Conservation (phyloP, 495 filamentous ascomycete species). For the Eremomyces bilateralis region DNA sequence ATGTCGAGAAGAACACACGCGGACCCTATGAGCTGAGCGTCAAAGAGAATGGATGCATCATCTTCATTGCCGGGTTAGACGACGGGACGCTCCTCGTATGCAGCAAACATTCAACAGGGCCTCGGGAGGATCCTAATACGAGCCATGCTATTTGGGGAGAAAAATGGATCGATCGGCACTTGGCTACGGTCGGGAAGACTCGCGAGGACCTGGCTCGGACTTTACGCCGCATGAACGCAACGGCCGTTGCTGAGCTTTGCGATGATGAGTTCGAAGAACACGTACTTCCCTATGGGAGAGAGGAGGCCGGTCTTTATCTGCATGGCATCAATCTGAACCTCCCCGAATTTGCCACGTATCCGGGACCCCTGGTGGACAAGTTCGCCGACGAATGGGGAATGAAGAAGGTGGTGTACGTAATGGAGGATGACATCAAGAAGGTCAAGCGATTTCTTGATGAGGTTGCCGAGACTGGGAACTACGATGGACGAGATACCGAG, state of each 20-base stretch:
- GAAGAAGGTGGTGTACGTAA: conserved; percentile 60
- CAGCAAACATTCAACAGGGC: conserved; percentile 92
- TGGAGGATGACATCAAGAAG: conserved; percentile 47
- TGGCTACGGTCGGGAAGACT: conserved; percentile 50
- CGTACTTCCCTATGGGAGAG: conserved; percentile 71
- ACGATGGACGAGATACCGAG: conserved; percentile 79
- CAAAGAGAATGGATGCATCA: conserved; percentile 98
- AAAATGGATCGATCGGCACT: conserved; percentile 61
- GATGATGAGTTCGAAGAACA: conserved; percentile 95
- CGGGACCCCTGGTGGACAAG: conserved; percentile 52
- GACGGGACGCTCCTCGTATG: conserved; percentile 77
- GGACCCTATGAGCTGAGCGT: conserved; percentile 89
- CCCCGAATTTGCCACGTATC: conserved; percentile 69
- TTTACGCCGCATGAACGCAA: conserved; percentile 61
- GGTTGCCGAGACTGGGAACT: conserved; percentile 66
- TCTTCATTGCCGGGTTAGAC: conserved; percentile 82
- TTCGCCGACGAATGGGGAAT: conserved; percentile 93
- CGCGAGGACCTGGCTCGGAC: conserved; percentile 51
- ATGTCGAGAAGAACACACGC: conserved; percentile 52
- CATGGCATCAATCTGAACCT: conserved; percentile 92
- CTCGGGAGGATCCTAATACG: conserved; percentile 36
- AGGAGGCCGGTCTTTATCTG: conserved; percentile 74
- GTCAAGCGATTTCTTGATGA: conserved; percentile 64
- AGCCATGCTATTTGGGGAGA: conserved; percentile 81
- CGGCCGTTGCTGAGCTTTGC: conserved; percentile 88